Percentiles rank a stretch among this genome's conserved stretches.
phyloP scores from a whole-genome alignment of 495 filamentous ascomycete species.

The Penicillium herquei region DNA sequence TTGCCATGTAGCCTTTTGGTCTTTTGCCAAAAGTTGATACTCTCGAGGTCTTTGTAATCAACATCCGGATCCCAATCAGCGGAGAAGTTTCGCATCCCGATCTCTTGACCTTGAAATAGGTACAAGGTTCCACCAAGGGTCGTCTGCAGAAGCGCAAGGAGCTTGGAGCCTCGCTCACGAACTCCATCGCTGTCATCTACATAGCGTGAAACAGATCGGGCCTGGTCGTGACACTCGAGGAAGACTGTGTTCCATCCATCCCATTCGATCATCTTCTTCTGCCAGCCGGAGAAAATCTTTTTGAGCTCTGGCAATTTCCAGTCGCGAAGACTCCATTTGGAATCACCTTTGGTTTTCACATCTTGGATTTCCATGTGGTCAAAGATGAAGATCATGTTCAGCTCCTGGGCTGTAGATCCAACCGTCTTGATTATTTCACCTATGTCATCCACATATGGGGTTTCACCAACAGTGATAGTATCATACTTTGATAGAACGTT shows the following conservation, averaged over 20 bases:
- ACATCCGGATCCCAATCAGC: constrained; percentile 52
- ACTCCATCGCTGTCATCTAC: constrained; percentile 35
- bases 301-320: constrained; percentile 15
- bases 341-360: constrained; percentile 21
- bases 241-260: constrained; percentile 47
- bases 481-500: constrained; percentile 57
- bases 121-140: constrained; percentile 60
- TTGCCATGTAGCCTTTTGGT: constrained; percentile 15
- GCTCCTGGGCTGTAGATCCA: constrained; percentile 24
- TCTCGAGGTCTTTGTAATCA: constrained; percentile 59
- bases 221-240: constrained; percentile 61
- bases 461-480: constrained; percentile 62
- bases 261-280: constrained; percentile 35
- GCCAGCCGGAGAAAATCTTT: constrained; percentile 9
- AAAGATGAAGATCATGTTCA: constrained; percentile 64
- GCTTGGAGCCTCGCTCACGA: constrained; percentile 47
- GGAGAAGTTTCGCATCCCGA: constrained; percentile 65
- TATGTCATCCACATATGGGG: constrained; percentile 47
- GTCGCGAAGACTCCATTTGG: constrained; percentile 31
- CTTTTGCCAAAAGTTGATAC: constrained; percentile 51
- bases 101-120: constrained; percentile 65
- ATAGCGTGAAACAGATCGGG: constrained; percentile 54
- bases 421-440: not conserved
- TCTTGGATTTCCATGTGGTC: constrained; percentile 52
- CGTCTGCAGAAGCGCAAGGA: constrained; percentile 51